Base-by-base conservation (phyloP, 352 stramenopile species). In the Plasmopara viticola region DNA sequence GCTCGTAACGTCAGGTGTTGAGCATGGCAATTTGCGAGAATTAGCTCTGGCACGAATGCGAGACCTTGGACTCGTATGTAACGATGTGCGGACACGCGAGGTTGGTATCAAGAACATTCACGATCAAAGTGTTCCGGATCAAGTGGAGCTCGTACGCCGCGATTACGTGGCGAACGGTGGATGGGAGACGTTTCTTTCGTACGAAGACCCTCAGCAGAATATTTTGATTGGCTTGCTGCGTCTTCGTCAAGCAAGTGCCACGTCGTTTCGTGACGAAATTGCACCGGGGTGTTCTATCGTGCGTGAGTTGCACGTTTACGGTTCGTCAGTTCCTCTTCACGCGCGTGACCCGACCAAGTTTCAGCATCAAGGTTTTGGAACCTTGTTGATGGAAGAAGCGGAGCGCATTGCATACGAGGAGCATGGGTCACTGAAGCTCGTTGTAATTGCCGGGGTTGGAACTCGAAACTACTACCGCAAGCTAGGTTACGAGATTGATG, bases 41-140 rank as follows among this genome's bases (percentile, higher is more conserved):
- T 67, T 98, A 35, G 87, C 95, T 6, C 61, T 98, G 34, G 75
- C 80, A 18, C 72, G 94, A 38, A 96, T 98, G 86, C 84, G 87
- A 29, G 94, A 98, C 45, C 70, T 97, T 14, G 81, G 84, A 46
- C 67, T 98, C 4, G 74, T 86, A 7, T 98, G 95, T 70, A 86
- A 94, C 51, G 95, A 98, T 65, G 94, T 98, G 43, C 88, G 95
- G 12, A 98, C 89, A 0, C 74, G 95, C 28, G 95, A 98, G 64
- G 94, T 98, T 7, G 95, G 95, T 9, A 98, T 98, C 74, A 97
- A 98, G 66, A 87, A 96, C 54, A 98, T 98, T 60, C 94, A 98
- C 68, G 85, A 97, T 53, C 80, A 90, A 59, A 81, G 73, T 28
- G 86, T 89, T 38, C 94, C 94, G 4, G 89, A 98, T 66, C 85